Evolutionary conservation across 441 rosid species (phyloP).

Genomic region (Croton laevigatus): DNA sequence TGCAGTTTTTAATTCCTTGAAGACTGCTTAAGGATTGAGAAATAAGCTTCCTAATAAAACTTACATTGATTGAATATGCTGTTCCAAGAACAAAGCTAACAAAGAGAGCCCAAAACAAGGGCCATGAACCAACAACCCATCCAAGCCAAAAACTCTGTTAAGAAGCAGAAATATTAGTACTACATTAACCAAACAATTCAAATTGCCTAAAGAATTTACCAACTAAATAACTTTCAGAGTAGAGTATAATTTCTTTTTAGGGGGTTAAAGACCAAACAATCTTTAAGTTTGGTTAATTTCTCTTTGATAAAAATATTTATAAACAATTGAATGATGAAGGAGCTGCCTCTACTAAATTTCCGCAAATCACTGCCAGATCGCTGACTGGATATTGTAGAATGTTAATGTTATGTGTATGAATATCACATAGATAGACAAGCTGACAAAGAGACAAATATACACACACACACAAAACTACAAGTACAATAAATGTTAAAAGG

Average conservation of each 20-base stretch:
- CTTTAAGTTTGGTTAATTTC: background rate
- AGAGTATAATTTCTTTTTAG: background rate
- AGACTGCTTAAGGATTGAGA: background rate
- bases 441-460: background rate
- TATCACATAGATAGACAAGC: background rate
- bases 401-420: background rate
- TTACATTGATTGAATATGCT: slow-evolving; percentile 91
- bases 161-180: slow-evolving; percentile 8
- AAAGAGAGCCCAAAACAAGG: slow-evolving; percentile 90
- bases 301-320: background rate
- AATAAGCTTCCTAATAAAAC: slow-evolving; percentile 25
- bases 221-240: background rate
- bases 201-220: background rate
- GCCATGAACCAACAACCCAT: slow-evolving; percentile 90
- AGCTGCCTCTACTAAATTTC: background rate
- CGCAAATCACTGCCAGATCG: background rate
- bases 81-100: slow-evolving; percentile 92
- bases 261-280: background rate
- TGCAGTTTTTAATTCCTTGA: background rate
- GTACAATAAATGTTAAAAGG: too few species aligned
- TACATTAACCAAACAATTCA: background rate
- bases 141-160: slow-evolving; percentile 91
- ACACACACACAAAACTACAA: too few species aligned
- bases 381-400: background rate
- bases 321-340: background rate